These are phyloP conservation scores for Eucalyptus urophylla DNA, from an alignment of 345 rosid genomes.

Conservation along the genomic window DNA sequence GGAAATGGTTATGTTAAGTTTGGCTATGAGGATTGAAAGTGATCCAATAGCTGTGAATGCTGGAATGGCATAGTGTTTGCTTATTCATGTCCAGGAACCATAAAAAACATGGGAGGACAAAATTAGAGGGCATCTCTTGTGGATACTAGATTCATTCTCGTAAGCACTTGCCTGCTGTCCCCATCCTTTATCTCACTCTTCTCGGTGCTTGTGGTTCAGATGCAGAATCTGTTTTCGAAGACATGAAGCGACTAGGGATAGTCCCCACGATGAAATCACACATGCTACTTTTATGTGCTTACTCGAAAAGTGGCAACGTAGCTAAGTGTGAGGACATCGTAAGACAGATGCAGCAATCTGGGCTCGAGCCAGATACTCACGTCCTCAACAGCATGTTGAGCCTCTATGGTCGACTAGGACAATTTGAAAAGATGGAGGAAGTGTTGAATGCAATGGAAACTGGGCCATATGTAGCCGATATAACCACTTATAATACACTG, in stretches of 20 bases:
- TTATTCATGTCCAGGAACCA: background rate
- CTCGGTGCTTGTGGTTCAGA: conserved; percentile 12
- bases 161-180: background rate
- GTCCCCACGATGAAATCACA: conserved; percentile 88
- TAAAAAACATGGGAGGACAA: background rate
- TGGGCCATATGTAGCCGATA: conserved; percentile 41
- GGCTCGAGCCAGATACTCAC: conserved; percentile 68
- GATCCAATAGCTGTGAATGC: background rate
- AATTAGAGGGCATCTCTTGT: background rate
- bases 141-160: background rate
- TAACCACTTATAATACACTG: conserved; percentile 81
- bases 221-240: conserved; percentile 71
- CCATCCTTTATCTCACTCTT: background rate
- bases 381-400: conserved; percentile 79
- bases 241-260: conserved; percentile 72
- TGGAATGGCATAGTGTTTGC: background rate
- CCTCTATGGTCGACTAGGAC: conserved; percentile 73
- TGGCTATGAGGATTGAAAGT: no score
- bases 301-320: conserved; percentile 53
- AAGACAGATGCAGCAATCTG: conserved; percentile 57
- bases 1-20: background rate
- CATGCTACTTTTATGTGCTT: conserved; percentile 83
- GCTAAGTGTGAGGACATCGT: conserved; percentile 67
- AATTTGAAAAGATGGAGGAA: conserved; percentile 67
- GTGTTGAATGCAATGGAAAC: conserved; percentile 49